A percentile compares a stretch with the other conserved stretches of the same genome.
Evolutionary conservation across 495 filamentous ascomycete genomes (phyloP).

Genomic region (Aspergillus funiculosus): DNA sequence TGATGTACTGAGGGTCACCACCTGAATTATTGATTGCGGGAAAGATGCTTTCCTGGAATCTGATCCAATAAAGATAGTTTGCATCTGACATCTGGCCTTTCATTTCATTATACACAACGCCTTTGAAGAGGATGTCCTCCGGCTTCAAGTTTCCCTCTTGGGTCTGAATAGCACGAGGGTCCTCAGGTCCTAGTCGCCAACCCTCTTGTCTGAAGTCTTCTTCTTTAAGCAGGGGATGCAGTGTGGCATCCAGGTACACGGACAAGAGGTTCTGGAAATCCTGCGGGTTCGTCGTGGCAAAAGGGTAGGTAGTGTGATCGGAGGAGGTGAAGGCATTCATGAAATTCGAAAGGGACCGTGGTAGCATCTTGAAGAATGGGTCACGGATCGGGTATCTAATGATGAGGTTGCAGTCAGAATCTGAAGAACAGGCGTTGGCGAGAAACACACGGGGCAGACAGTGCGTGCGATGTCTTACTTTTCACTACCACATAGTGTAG

Average conservation of each 20-base stretch:
- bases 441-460: too few relatives aligned
- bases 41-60: constrained; percentile 90
- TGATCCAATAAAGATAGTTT: constrained; percentile 89
- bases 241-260: constrained; percentile 91
- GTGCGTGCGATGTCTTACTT: too few relatives aligned
- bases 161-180: constrained; percentile 54
- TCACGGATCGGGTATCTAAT: constrained; percentile 87
- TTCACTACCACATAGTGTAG: constrained; percentile 92
- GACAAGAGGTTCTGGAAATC: constrained; percentile 95
- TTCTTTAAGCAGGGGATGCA: constrained; percentile 79
- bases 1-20: constrained; percentile 92
- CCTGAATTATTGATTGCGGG: constrained; percentile 93
- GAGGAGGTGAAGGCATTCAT: constrained; percentile 98
- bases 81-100: constrained; percentile 98
- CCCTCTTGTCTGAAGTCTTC: constrained; percentile 96
- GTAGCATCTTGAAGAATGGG: constrained; percentile 99
- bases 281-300: constrained; percentile 93
- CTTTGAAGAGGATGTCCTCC: constrained; percentile 80
- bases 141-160: constrained; percentile 32
- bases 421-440: background rate
- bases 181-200: constrained; percentile 91
- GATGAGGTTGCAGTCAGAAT: constrained; percentile 14
- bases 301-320: constrained; percentile 97
- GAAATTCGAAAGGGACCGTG: constrained; percentile 92
- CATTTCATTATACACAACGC: constrained; percentile 99